phyloP scores from a whole-genome alignment of 495 filamentous ascomycete species.

The Penicillium soppii region DNA sequence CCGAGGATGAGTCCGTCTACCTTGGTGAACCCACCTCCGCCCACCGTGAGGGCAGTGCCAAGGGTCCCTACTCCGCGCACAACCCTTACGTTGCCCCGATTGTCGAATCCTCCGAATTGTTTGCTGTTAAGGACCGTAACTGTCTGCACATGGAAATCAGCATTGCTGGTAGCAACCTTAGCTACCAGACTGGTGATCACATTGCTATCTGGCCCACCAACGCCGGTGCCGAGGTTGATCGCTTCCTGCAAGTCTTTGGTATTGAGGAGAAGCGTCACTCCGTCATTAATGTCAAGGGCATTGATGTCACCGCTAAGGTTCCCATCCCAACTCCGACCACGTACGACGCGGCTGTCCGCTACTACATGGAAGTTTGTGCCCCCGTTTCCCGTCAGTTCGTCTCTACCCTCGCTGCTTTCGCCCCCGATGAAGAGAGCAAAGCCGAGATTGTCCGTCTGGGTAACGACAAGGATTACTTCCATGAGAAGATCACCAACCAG shows the following conservation, averaged over 20 bases:
- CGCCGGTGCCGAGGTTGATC: constrained; percentile 86
- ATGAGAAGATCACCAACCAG: constrained; percentile 76
- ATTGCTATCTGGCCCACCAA: constrained; percentile 98
- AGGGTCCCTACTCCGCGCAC: constrained; percentile 92
- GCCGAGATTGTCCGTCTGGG: constrained; percentile 85
- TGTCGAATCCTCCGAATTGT: constrained; percentile 82
- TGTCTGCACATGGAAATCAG: constrained; percentile 97
- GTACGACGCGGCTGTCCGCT: constrained; percentile 89
- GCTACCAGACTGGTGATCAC: constrained; percentile 96
- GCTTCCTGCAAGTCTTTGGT: constrained; percentile 78
- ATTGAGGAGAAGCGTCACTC: constrained; percentile 72
- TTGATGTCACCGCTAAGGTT: constrained; percentile 95
- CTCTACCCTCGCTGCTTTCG: constrained; percentile 81
- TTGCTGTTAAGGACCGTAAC: constrained; percentile 88
- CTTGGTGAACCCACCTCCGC: constrained; percentile 95
- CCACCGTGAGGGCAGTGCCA: constrained; percentile 81
- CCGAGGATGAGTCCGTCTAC: constrained; percentile 85
- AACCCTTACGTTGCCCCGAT: constrained; percentile 98
- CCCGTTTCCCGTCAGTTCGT: constrained; percentile 97
- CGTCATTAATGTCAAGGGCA: constrained; percentile 86
- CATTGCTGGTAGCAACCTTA: constrained; percentile 74
- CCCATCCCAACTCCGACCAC: constrained; percentile 97
- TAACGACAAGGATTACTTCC: constrained; percentile 94
- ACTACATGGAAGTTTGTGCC: constrained; percentile 96
- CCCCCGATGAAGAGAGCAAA: constrained; percentile 80